Evolutionary conservation across 2,329 filamentous ascomycete species (phyloP), one percentile per base, ranked within the genome.

Genomic region (Erysiphe neolycopersici): DNA sequence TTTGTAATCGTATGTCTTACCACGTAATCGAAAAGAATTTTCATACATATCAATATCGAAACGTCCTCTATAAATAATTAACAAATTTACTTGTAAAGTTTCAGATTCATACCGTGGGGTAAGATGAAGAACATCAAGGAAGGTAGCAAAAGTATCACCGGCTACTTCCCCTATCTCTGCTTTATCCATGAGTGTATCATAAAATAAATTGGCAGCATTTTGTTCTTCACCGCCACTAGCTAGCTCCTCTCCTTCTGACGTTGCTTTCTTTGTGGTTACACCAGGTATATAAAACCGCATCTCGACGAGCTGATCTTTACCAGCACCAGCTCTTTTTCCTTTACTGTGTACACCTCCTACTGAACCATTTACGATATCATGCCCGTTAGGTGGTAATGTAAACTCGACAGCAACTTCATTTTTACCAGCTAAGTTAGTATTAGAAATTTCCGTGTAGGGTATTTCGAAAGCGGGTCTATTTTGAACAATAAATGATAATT

Each of bases 41-140:
- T 95, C 89, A 69, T 98, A 98, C 79, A 98, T 93, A 61, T 98
- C 89, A 63, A 98, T 93, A 60, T 95, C 89, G 68, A 98, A 98
- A 52, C 89, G 87, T 60, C 89, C 91, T 79, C 89, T 85, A 61
- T 47, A 48, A 42, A 42, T 40, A 16, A 47, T 60, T 49, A 61
- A 55, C 38, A 46, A 11, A 11, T 22, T 10, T 16, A 5, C 4
- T 3, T 13, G 38, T 13, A 12, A 1, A 13, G 11, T n/a, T 41
- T 41, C 8, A 11, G 30, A 12, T 30, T 22, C 42, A 56, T 63
- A 81, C 80, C 80, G 82, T 49, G 89, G 89, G 12, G 89, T 98
- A 56, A 98, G 79, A 65, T 98, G 91, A 43, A 98, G 67, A 47
- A 95, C 81, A 61, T 98, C 89, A 57, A 92, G 66, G 68, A 98